Conservation (phyloP, 1,284 basidiomycete species). For the Crucibulum cyathiforme region DNA sequence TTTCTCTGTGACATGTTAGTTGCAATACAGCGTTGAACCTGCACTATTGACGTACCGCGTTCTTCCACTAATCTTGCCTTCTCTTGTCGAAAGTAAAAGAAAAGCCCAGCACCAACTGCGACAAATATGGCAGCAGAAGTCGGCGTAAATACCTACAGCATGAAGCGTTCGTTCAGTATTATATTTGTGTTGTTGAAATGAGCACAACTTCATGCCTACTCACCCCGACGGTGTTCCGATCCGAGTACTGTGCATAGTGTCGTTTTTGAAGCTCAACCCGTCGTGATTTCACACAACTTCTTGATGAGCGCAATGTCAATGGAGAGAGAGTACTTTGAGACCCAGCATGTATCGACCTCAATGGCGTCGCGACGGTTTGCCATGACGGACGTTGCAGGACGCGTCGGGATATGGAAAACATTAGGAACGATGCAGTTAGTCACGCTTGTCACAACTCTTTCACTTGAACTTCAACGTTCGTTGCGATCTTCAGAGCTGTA, state of each 20-base stretch:
- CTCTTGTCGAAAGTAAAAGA: slow-evolving; percentile 89
- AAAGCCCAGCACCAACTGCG: slow-evolving; percentile 81
- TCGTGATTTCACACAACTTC: not conserved
- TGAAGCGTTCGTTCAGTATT: not conserved
- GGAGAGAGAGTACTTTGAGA: too few species aligned
- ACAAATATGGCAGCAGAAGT: slow-evolving; percentile 85
- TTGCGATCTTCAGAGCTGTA: too few species aligned
- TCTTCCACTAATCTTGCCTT: slow-evolving; percentile 82
- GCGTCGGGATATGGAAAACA: slow-evolving; percentile 1
- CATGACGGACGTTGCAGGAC: not conserved
- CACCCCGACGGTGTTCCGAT: slow-evolving; percentile 35
- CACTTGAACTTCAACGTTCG: not conserved
- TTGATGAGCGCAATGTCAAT: not conserved
- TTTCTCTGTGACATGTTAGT: slow-evolving; percentile 55
- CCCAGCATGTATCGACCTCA: too few species aligned
- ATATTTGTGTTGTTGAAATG: not conserved
- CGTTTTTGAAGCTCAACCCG: slow-evolving; percentile 11
- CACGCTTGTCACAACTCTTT: not conserved
- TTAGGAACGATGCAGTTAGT: not conserved
- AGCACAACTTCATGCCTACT: slow-evolving; percentile 4
- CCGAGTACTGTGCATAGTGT: slow-evolving; percentile 23
- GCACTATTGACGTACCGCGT: slow-evolving; percentile 56
- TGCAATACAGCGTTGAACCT: not conserved
- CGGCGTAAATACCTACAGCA: slow-evolving; percentile 83
- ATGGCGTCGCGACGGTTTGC: too few species aligned